phyloP scores from a whole-genome alignment of 768 basidiomycete species.

The Ephemerocybe angulata region DNA sequence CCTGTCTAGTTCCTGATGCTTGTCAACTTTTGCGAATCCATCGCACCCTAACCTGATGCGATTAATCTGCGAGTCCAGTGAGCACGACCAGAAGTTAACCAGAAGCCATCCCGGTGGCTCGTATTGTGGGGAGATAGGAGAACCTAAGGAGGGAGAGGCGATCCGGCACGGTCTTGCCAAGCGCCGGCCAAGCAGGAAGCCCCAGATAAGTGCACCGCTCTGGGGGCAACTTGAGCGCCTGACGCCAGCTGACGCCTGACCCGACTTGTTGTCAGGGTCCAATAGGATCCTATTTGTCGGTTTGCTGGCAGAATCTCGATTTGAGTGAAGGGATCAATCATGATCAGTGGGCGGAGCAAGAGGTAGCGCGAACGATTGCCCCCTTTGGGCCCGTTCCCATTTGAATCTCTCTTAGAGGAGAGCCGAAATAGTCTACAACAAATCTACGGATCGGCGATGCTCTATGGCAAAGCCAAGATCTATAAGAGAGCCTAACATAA shows the following conservation, averaged over 20 bases:
- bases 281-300: background rate
- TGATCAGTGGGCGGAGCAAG: slow-evolving; percentile 1
- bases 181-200: background rate
- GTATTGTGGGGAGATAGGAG: too few species aligned
- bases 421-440: background rate
- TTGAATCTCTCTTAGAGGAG: background rate
- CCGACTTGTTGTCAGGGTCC: background rate
- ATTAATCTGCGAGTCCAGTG: background rate
- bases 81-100: too few species aligned
- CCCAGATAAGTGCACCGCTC: background rate
- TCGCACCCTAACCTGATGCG: background rate
- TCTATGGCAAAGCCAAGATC: background rate
- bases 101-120: too few species aligned
- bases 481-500: slow-evolving; percentile 21
- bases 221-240: background rate
- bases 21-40: background rate
- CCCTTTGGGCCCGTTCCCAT: background rate
- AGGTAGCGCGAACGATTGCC: background rate
- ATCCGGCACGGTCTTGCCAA: background rate
- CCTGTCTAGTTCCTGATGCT: background rate
- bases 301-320: slow-evolving; percentile 3
- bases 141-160: too few species aligned
- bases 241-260: background rate
- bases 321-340: slow-evolving; percentile 7
- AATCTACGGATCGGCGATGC: background rate